phyloP scores from a whole-genome alignment of 257 asterid genomes.

The Fraxinus quadrangulata region DNA sequence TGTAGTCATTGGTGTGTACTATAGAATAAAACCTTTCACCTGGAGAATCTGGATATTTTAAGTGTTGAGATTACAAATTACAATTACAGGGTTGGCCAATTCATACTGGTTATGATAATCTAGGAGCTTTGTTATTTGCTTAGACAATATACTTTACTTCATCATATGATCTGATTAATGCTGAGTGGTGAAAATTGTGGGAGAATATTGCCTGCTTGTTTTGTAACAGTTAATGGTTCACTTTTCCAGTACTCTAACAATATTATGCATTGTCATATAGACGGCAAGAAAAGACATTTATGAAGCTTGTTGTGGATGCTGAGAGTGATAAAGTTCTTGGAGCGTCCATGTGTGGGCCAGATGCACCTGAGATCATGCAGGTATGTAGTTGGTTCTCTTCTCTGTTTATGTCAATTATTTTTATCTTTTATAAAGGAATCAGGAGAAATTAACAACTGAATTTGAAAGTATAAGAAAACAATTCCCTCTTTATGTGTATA shows the following conservation, averaged over 20 bases:
- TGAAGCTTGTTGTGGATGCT: slow-evolving; percentile 91
- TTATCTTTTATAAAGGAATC: neutral
- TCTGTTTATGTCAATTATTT: neutral
- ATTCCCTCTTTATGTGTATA: neutral
- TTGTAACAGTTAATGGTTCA: slow-evolving; percentile 1
- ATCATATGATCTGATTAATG: neutral
- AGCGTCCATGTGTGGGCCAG: slow-evolving; percentile 99
- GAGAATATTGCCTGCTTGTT: neutral
- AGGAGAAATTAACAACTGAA: neutral
- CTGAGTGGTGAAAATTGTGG: neutral
- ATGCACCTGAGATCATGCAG: slow-evolving; percentile 98
- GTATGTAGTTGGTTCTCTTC: slow-evolving; percentile 29
- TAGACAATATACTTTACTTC: neutral
- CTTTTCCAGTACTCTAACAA: neutral
- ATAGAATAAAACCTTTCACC: neutral
- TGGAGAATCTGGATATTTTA: neutral
- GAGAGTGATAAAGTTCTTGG: slow-evolving; percentile 93
- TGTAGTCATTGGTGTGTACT: neutral
- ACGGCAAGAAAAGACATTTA: slow-evolving; percentile 84
- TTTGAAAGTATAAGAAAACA: neutral
- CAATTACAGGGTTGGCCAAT: slow-evolving; percentile 2
- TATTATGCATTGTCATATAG: slow-evolving; percentile 37
- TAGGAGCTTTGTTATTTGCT: neutral
- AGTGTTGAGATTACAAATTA: neutral
- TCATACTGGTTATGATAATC: neutral